These are phyloP conservation scores for Penicillium bovifimosum DNA, from an alignment of 495 filamentous ascomycete genomes.

Conservation along the genomic window DNA sequence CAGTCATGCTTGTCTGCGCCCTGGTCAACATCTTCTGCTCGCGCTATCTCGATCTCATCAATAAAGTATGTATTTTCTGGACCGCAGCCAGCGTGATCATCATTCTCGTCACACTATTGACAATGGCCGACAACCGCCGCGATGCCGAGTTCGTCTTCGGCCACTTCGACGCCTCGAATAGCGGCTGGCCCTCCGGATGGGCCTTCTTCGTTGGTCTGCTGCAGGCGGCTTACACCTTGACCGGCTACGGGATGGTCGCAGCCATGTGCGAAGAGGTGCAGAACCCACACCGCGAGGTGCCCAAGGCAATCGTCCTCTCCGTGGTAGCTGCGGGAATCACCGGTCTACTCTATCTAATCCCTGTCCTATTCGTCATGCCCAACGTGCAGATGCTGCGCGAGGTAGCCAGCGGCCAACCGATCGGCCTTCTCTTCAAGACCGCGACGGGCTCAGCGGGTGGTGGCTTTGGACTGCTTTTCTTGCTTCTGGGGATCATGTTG, in stretches of 20 bases:
- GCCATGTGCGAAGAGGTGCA: constrained; percentile 67
- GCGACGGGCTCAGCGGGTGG: constrained; percentile 42
- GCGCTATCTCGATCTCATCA: constrained; percentile 56
- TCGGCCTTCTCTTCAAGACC: constrained; percentile 32
- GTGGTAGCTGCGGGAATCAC: constrained; percentile 65
- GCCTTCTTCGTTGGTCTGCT: constrained; percentile 58
- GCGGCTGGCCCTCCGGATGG: constrained; percentile 59
- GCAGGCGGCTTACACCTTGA: constrained; percentile 56
- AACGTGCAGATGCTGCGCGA: constrained; percentile 47
- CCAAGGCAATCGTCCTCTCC: constrained; percentile 65
- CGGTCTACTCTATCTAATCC: constrained; percentile 64
- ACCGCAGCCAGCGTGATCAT: constrained; percentile 55
- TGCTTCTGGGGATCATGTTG: constrained; percentile 68
- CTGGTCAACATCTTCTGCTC: constrained; percentile 53
- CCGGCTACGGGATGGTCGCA: constrained; percentile 53
- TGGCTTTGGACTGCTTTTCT: constrained; percentile 66
- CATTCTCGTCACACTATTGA: constrained; percentile 53
- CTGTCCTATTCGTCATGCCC: constrained; percentile 60
- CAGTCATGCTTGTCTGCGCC: constrained; percentile 53
- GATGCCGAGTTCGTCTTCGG: constrained; percentile 55
- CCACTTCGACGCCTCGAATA: constrained; percentile 53
- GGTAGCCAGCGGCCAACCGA: constrained; percentile 53
- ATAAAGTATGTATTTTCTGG: constrained; percentile 66
- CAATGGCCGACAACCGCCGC: constrained; percentile 50
- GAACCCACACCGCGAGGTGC: constrained; percentile 59